These are phyloP conservation scores for Podospora fimiseda DNA, from an alignment of 495 filamentous ascomycete species.

Conservation along the genomic window DNA sequence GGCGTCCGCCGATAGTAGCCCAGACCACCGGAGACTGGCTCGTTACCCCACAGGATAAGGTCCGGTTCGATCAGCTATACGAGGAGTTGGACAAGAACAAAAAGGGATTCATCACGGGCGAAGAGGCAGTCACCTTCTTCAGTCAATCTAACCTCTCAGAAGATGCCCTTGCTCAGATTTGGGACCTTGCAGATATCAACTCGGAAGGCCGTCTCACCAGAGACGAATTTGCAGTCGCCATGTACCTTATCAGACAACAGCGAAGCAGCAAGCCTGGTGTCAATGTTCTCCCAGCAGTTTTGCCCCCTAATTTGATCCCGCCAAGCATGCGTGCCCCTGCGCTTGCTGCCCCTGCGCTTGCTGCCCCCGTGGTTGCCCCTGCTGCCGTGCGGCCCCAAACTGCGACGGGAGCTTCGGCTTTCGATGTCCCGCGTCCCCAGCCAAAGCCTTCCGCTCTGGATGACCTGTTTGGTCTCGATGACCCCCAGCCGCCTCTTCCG, in stretches of 20 bases:
- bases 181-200: constrained; percentile 93
- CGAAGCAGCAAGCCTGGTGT: constrained; percentile 57
- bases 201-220: constrained; percentile 76
- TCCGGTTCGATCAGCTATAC: constrained; percentile 77
- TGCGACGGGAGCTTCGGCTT: constrained; percentile 35
- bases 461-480: constrained; percentile 86
- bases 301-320: constrained; percentile 78
- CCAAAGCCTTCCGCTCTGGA: constrained; percentile 69
- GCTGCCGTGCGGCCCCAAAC: constrained; percentile 37
- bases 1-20: constrained; percentile 50
- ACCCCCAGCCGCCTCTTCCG: constrained; percentile 44
- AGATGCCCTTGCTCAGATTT: constrained; percentile 88
- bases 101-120: constrained; percentile 76
- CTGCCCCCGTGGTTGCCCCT: constrained; percentile 21
- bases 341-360: constrained; percentile 5
- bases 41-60: constrained; percentile 75
- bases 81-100: constrained; percentile 70
- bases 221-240: constrained; percentile 95
- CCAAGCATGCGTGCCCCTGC: constrained; percentile 73
- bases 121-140: constrained; percentile 93
- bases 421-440: constrained; percentile 37
- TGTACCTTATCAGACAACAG: constrained; percentile 92
- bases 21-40: constrained; percentile 76
- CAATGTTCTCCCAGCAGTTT: constrained; percentile 55
- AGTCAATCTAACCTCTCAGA: constrained; percentile 85